Base-by-base conservation (phyloP, 306 rosid genomes). In the Pterocarpus santalinus region DNA sequence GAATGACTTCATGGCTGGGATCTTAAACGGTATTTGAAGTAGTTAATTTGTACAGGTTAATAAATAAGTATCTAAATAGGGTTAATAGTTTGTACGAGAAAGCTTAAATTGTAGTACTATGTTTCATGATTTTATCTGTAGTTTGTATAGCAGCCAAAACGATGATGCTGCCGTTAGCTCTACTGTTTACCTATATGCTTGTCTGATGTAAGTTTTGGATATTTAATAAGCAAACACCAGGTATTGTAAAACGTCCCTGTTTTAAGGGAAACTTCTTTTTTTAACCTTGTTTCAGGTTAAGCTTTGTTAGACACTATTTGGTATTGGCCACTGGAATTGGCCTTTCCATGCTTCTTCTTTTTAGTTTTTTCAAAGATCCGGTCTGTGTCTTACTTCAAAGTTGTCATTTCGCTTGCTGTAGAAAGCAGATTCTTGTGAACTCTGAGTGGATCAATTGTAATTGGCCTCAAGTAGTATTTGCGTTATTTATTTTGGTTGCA, bases 261-360 rank as follows among this genome's bases (percentile, higher is more conserved):
- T 69, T 69, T 3, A 1, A 6, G 36, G 64, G 28, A 28, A 28
- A 22, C 28, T 22, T 22, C 28, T 22, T 22, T 22, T 22, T 22
- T 22, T 22, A 0, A 17, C 41, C 41, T 8, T 35, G 73, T 68
- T 41, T 68, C 1, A 8, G 60, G n/a, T 0, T 22, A 35, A 16
- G 6, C 49, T 58, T 39, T 57, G 68, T 14, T 57, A 14, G 52
- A 41, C 8, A 38, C 14, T 38, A 17, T 39, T 22, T 41, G 51
- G 53, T 22, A 22, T 43, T 10, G 10, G 51, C 38, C 53, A 53
- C 35, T 55, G 66, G 8, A 72, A 38, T 36, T 36, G 17, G 39
- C 62, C 63, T 71, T 53, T 71, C 46, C 76, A 71, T 71, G 46
- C 53, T 28, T 38, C 28, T 36, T 55, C 30, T 55, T 65, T 65